These are phyloP conservation scores for Trifolium fragiferum DNA, from an alignment of 306 rosid genomes.

Conservation along the genomic window DNA sequence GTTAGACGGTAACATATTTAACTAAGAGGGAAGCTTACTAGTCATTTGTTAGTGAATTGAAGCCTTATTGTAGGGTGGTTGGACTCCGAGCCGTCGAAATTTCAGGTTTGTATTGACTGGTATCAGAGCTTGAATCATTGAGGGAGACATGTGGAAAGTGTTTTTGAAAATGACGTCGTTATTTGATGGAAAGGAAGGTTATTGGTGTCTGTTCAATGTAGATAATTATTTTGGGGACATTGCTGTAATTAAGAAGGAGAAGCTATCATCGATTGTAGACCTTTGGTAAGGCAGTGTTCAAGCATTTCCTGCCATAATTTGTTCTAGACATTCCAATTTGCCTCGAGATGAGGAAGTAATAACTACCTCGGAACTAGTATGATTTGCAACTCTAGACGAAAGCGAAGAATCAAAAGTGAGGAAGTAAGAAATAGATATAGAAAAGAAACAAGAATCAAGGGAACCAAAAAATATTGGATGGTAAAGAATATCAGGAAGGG, in stretches of 20 bases:
- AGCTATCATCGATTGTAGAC: not conserved
- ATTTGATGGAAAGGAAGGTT: slow-evolving; percentile 2
- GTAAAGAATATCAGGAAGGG: not conserved
- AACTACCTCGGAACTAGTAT: not conserved
- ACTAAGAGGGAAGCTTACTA: not conserved
- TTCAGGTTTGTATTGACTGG: not conserved
- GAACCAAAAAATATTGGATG: not conserved
- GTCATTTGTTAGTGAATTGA: not conserved
- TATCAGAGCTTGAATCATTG: not conserved
- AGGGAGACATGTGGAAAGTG: not conserved
- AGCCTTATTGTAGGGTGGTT: not conserved
- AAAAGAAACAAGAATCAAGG: not conserved
- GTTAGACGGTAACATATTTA: not conserved
- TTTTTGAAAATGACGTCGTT: not conserved
- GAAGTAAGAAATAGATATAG: not conserved
- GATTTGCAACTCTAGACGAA: not conserved
- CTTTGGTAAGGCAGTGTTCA: not conserved
- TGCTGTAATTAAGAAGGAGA: not conserved
- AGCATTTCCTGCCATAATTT: not conserved
- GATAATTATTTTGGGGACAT: slow-evolving; percentile 14
- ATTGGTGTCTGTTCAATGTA: not conserved
- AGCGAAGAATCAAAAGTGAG: not conserved
- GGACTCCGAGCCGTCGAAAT: not conserved
- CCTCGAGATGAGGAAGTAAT: not conserved
- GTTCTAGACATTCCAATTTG: not conserved